Conservation (phyloP, 192 early-diverging fungal species). For the Linderina pennispora region DNA sequence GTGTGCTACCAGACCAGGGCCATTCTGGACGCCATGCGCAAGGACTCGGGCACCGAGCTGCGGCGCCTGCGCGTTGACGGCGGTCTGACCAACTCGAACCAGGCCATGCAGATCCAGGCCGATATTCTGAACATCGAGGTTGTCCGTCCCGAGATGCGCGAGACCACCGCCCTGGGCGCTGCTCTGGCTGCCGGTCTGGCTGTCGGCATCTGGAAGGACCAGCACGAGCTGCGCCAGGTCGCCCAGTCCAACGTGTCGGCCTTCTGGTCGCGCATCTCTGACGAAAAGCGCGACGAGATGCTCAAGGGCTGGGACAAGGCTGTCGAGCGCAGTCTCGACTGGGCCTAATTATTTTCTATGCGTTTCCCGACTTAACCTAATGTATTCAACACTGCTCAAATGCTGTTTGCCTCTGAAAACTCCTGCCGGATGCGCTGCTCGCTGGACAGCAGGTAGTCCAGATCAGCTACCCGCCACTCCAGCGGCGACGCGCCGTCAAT, state of each 20-base stretch:
- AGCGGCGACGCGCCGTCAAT: not conserved
- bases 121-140: constrained; percentile 77
- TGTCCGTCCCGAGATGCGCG: constrained; percentile 76
- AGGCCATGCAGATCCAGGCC: constrained; percentile 91
- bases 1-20: constrained; percentile 88
- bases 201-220: constrained; percentile 56
- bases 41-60: constrained; percentile 63
- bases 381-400: no score
- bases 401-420: not conserved
- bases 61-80: constrained; percentile 85
- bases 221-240: constrained; percentile 51
- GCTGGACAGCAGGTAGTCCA: not conserved
- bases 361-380: not conserved
- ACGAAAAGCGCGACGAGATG: constrained; percentile 55
- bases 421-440: not conserved
- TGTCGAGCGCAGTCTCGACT: constrained; percentile 60
- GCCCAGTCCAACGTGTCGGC: constrained; percentile 43
- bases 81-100: constrained; percentile 86
- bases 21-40: constrained; percentile 85
- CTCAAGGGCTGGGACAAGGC: constrained; percentile 71
- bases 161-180: constrained; percentile 88
- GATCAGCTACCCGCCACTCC: not conserved
- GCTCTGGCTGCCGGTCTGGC: constrained; percentile 84
- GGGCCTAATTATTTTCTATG: constrained; percentile 33
- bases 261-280: constrained; percentile 44